phyloP scores from a whole-genome alignment of 2,329 filamentous ascomycete species.

The Xylariaceae sp. region DNA sequence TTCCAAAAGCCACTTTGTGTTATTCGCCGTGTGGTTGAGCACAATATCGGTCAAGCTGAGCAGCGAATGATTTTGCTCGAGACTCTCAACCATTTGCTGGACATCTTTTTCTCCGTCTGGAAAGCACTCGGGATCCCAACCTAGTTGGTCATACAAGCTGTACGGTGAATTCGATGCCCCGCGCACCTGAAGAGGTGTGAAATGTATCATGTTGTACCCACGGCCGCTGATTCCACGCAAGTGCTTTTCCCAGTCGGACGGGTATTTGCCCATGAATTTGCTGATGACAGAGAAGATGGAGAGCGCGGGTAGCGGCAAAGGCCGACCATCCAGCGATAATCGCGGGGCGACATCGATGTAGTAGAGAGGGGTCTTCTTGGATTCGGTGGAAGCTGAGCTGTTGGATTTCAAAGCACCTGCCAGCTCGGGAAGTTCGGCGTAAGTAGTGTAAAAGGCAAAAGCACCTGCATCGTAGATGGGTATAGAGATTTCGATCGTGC shows the following conservation, averaged over 20 bases:
- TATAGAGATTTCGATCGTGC: slow-evolving; percentile 83
- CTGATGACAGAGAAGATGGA: slow-evolving; percentile 92
- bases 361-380: slow-evolving; percentile 70
- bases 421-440: slow-evolving; percentile 78
- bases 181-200: slow-evolving; percentile 86
- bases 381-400: slow-evolving; percentile 43
- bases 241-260: slow-evolving; percentile 85
- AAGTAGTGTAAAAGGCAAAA: slow-evolving; percentile 93
- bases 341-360: slow-evolving; percentile 92
- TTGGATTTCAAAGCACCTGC: slow-evolving; percentile 49
- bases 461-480: slow-evolving; percentile 79
- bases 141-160: slow-evolving; percentile 88
- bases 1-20: slow-evolving; percentile 88
- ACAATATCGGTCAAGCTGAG: slow-evolving; percentile 93
- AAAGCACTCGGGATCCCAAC: slow-evolving; percentile 79
- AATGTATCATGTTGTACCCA: slow-evolving; percentile 99
- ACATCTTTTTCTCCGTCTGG: slow-evolving; percentile 82
- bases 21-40: slow-evolving; percentile 95
- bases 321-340: slow-evolving; percentile 67
- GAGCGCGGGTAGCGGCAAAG: slow-evolving; percentile 78
- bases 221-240: slow-evolving; percentile 81
- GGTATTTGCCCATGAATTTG: slow-evolving; percentile 96
- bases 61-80: slow-evolving; percentile 81
- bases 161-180: slow-evolving; percentile 94
- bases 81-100: slow-evolving; percentile 67